A percentile compares a stretch with the other conserved stretches of the same genome.
Conservation (phyloP, 2,329 filamentous ascomycete species). For the Sporothrix schenckii region DNA sequence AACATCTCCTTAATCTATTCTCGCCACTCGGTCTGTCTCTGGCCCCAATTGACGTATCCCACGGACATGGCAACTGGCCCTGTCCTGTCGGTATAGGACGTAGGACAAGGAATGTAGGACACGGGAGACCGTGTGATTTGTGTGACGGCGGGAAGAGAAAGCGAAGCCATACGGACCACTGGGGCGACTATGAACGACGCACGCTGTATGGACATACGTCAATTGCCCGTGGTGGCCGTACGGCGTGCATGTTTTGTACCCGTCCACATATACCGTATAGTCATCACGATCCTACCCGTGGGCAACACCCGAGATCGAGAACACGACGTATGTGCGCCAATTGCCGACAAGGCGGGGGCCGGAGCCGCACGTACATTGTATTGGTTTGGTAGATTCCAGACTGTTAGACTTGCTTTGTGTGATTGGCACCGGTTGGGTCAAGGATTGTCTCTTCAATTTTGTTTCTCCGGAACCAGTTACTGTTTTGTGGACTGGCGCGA, state of each 20-base stretch:
- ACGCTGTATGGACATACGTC: too few species aligned
- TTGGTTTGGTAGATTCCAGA: background rate
- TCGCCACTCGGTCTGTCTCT: background rate
- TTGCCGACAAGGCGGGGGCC: slow-evolving; percentile 9
- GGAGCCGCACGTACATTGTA: too few species aligned
- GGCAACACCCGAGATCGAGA: slow-evolving; percentile 22
- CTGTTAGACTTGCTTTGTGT: background rate
- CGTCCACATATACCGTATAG: background rate
- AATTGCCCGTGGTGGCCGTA: background rate
- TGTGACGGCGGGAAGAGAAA: background rate
- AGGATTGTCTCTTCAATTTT: background rate
- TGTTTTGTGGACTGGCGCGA: background rate
- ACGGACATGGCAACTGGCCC: slow-evolving; percentile 6
- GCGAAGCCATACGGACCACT: background rate
- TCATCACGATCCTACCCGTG: background rate
- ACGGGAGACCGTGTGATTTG: too few species aligned
- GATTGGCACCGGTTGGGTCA: background rate
- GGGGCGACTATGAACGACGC: background rate
- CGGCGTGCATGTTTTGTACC: background rate
- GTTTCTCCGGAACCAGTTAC: background rate
- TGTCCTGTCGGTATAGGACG: background rate
- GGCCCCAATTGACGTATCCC: background rate
- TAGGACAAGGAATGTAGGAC: background rate
- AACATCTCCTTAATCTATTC: background rate
- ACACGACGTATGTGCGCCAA: background rate